A percentile compares a stretch with the other conserved stretches of the same genome.
phyloP scores from a whole-genome alignment of 2,329 filamentous ascomycete species.

The Fonsecaea monophora region DNA sequence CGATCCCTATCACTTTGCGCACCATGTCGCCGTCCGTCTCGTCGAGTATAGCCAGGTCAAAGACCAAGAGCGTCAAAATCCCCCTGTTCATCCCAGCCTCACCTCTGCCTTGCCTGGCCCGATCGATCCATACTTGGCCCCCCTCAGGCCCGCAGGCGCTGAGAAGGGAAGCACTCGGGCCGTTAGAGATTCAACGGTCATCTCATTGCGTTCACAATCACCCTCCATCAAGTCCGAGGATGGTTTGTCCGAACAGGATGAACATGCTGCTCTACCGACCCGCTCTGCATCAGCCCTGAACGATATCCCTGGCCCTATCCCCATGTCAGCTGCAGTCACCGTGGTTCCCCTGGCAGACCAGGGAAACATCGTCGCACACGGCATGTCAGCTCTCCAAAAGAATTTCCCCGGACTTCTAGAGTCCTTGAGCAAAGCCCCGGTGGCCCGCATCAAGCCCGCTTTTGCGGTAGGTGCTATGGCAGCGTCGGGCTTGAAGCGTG shows the following conservation, averaged over 20 bases:
- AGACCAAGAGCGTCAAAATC: neutral
- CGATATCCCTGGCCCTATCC: neutral
- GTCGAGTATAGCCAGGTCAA: conserved; percentile 13
- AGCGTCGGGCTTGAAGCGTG: conserved; percentile 4
- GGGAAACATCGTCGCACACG: conserved; percentile 4
- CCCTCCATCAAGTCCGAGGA: conserved; percentile 26
- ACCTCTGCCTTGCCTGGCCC: neutral
- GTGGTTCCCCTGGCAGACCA: neutral
- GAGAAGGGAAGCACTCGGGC: neutral
- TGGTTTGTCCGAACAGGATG: neutral
- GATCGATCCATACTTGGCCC: neutral
- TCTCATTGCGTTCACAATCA: conserved; percentile 2
- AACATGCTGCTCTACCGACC: neutral
- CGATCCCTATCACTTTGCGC: conserved; percentile 22
- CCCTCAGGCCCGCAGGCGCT: neutral
- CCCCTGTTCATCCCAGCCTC: neutral
- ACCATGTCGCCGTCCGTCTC: conserved; percentile 21
- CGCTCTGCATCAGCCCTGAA: conserved; percentile 3
- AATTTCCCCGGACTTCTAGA: conserved; percentile 29
- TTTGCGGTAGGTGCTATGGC: neutral
- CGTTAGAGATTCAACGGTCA: conserved; percentile 8
- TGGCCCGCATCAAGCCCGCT: neutral
- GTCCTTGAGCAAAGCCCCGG: conserved; percentile 2
- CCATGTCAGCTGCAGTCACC: neutral
- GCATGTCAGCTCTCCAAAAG: conserved; percentile 22